Conservation (phyloP, 768 basidiomycete genomes). For the Serendipita vermifera region DNA sequence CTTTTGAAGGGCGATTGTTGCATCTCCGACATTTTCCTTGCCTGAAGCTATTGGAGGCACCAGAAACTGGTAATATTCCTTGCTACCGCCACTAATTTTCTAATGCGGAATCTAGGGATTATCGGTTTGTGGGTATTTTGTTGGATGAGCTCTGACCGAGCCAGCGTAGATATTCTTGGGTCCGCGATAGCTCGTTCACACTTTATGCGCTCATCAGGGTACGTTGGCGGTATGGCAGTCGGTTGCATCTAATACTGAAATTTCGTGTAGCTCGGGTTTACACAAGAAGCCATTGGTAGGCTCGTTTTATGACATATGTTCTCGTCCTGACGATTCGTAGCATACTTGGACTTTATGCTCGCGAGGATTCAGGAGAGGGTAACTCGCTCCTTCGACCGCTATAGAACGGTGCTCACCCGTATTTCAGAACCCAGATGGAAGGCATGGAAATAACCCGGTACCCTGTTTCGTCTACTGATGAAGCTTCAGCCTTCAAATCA, state of each 20-base stretch:
- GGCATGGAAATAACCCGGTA: not conserved
- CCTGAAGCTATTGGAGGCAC: conserved; percentile 87
- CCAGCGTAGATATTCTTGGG: conserved; percentile 42
- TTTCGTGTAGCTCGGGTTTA: conserved; percentile 55
- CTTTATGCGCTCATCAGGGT: conserved; percentile 79
- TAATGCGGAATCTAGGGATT: conserved; percentile 36
- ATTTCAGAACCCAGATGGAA: conserved; percentile 6
- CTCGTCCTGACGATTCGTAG: conserved; percentile 25
- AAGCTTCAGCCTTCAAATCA: conserved; percentile 1
- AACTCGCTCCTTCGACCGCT: not conserved
- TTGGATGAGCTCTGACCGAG: not conserved
- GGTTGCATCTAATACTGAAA: not conserved
- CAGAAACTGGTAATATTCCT: conserved; percentile 56
- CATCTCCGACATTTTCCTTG: conserved; percentile 88
- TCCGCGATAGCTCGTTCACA: conserved; percentile 93
- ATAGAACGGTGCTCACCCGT: not conserved
- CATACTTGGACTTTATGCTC: conserved; percentile 86
- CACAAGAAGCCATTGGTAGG: conserved; percentile 78
- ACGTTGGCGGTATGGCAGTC: not conserved
- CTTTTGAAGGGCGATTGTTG: conserved; percentile 62
- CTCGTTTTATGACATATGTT: conserved; percentile 12
- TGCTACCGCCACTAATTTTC: conserved; percentile 12
- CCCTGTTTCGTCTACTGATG: not conserved
- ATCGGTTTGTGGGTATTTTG: conserved; percentile 33
- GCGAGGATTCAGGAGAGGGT: conserved; percentile 59